Conservation (phyloP, 441 rosid species). For the Gossypium schwendimanii region DNA sequence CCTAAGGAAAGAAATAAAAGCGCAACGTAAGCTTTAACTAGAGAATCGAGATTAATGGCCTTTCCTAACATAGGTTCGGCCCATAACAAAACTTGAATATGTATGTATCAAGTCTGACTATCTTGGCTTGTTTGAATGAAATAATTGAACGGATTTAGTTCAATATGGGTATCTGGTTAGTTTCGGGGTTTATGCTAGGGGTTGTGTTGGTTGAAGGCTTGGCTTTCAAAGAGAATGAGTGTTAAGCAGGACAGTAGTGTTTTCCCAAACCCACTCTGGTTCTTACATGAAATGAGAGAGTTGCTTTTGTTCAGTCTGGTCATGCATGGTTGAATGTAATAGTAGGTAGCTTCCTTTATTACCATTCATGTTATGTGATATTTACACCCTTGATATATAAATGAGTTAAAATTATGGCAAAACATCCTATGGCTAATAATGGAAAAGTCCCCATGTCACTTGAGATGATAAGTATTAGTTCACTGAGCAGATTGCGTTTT, state of each 20-base stretch:
- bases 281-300: not conserved
- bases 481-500: not conserved
- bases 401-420: not conserved
- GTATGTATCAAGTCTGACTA: not conserved
- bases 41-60: too few species aligned
- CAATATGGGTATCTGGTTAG: not conserved
- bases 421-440: not conserved
- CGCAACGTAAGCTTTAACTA: too few species aligned
- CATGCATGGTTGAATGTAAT: not conserved
- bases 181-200: not conserved
- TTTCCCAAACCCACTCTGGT: not conserved
- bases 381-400: not conserved
- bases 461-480: not conserved
- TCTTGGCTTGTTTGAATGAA: conserved; percentile 3
- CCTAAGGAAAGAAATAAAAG: too few species aligned
- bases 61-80: too few species aligned
- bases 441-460: not conserved
- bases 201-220: not conserved
- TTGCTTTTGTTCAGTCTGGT: not conserved
- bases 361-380: not conserved
- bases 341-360: not conserved
- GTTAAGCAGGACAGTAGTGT: not conserved
- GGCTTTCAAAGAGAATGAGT: not conserved
- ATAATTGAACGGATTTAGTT: not conserved
- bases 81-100: not conserved